Evolutionary conservation across 1,284 basidiomycete species (phyloP).

Genomic region (Paramarasmius palmivorus): DNA sequence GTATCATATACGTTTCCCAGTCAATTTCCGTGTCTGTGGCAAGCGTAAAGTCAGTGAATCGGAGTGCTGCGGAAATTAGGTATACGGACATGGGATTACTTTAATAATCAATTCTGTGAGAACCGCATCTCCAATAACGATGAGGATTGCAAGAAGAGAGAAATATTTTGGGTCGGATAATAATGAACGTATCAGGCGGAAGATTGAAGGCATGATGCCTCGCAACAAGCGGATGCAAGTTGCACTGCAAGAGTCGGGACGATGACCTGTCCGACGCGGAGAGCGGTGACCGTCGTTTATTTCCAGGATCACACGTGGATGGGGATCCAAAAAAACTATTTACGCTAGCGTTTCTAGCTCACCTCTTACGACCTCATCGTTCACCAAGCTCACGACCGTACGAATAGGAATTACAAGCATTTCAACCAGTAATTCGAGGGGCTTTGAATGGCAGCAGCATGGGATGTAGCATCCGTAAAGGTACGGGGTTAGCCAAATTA

Average conservation of each 20-base stretch:
- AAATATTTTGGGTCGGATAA: not conserved
- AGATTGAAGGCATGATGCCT: not conserved
- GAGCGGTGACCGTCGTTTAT: not conserved
- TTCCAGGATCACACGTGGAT: no score
- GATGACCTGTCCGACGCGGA: not conserved
- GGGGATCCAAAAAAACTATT: no score
- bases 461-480: slow-evolving; percentile 22
- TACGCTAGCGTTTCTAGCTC: no score
- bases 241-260: not conserved
- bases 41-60: not conserved
- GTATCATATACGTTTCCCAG: slow-evolving; percentile 91
- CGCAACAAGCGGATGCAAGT: not conserved
- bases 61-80: slow-evolving; percentile 7
- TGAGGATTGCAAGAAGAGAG: slow-evolving; percentile 15
- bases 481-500: slow-evolving; percentile 2
- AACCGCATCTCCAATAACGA: slow-evolving; percentile 71
- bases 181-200: not conserved
- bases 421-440: not conserved
- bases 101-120: slow-evolving; percentile 79
- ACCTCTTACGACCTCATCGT: not conserved
- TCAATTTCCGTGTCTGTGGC: slow-evolving; percentile 96
- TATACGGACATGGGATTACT: slow-evolving; percentile 75
- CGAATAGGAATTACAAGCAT: not conserved
- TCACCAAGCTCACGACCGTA: not conserved
- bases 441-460: slow-evolving; percentile 6